Evolutionary conservation across 306 rosid genomes (phyloP).

Genomic region (Alnus glutinosa): DNA sequence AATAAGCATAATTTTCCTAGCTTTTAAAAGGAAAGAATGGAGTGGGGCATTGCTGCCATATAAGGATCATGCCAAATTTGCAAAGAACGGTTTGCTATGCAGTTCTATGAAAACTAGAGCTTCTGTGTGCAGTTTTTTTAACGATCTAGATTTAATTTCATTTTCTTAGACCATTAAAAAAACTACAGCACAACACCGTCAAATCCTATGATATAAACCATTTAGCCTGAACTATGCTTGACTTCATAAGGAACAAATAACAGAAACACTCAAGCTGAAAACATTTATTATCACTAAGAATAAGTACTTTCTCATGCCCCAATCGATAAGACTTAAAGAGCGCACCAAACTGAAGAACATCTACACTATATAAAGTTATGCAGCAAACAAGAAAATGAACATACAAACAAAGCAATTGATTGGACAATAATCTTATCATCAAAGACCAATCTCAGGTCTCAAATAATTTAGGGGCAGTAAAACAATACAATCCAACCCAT

Average conservation of each 20-base stretch:
- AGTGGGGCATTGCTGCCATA: not conserved
- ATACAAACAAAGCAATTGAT: constrained; percentile 40
- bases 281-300: constrained; percentile 29
- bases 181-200: too few relatives aligned
- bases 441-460: constrained; percentile 38
- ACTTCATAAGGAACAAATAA: constrained; percentile 4
- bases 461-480: constrained; percentile 37
- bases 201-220: not conserved
- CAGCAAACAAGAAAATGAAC: constrained; percentile 20
- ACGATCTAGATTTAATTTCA: too few relatives aligned
- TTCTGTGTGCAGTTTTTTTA: too few relatives aligned
- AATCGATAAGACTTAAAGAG: constrained; percentile 8
- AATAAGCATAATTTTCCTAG: not conserved
- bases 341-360: constrained; percentile 34
- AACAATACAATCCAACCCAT: constrained; percentile 41
- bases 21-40: not conserved
- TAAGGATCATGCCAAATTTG: not conserved
- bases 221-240: constrained; percentile 11
- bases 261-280: constrained; percentile 16
- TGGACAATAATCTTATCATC: constrained; percentile 28
- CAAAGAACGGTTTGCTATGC: not conserved
- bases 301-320: constrained; percentile 28
- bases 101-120: not conserved
- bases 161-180: too few relatives aligned
- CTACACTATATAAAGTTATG: constrained; percentile 31